Conservation (phyloP, 768 basidiomycete species). For the Holtermannia corniformis region DNA sequence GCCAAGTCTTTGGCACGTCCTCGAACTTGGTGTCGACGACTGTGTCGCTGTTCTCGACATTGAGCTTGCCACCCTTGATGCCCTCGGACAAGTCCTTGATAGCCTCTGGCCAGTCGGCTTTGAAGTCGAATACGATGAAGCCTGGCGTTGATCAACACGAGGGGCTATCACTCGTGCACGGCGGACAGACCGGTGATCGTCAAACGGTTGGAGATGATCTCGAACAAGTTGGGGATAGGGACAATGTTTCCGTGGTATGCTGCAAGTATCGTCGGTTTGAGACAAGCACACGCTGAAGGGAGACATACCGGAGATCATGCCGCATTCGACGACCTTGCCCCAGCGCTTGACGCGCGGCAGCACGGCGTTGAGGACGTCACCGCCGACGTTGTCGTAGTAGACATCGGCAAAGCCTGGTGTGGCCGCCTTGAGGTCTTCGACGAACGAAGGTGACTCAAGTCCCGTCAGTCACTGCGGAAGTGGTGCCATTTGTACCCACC, state of each 20-base stretch:
- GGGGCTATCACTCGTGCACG: not conserved
- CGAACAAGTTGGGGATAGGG: constrained; percentile 14
- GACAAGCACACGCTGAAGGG: too few relatives aligned
- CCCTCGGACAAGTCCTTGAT: constrained; percentile 13
- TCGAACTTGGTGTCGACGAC: constrained; percentile 30
- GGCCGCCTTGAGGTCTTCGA: constrained; percentile 13
- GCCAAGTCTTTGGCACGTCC: constrained; percentile 26
- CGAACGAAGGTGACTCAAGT: constrained; percentile 11
- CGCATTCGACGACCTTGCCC: constrained; percentile 17
- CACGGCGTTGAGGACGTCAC: constrained; percentile 16
- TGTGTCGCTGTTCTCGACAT: constrained; percentile 19
- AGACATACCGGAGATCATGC: constrained; percentile 15
- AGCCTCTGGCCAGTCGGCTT: constrained; percentile 6
- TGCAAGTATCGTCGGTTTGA: not conserved
- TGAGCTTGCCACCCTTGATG: constrained; percentile 23
- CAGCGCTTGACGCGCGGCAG: constrained; percentile 14
- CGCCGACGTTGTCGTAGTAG: constrained; percentile 30
- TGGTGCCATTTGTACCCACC: constrained; percentile 1
- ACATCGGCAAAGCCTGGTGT: constrained; percentile 15
- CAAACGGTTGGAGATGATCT: constrained; percentile 26
- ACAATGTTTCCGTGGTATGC: constrained; percentile 11
- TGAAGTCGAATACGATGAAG: constrained; percentile 20
- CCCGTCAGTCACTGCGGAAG: constrained; percentile 1
- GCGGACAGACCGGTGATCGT: constrained; percentile 22
- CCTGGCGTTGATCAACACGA: constrained; percentile 2